Evolutionary conservation across 2,329 filamentous ascomycete genomes (phyloP), one percentile per base, ranked within the genome.

Genomic region (Mollisiaceae sp.): DNA sequence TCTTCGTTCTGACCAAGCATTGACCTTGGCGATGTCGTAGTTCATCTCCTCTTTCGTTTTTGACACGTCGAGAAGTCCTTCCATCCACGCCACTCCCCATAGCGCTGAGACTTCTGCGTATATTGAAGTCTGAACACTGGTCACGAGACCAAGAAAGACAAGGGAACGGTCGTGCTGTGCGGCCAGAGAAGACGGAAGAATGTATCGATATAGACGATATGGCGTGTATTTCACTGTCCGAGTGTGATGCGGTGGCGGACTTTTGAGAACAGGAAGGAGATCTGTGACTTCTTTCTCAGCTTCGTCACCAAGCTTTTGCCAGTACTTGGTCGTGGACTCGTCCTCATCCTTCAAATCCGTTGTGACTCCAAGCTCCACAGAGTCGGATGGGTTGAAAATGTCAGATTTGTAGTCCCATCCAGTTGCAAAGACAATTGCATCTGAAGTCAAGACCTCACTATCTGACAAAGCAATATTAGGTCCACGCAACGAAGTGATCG

Each of bases 1-100:
- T 24, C 64, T 45, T 6, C 64, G 54, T 18, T 60, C 63, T 39
- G 50, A 50, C 67, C 67, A 69, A 36, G 61, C 60, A 38, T 63
- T 67, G 4, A 61, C 47, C 39, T 58, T 61, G 0, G 65, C 67
- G 22, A 69, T 69, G 2, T 65, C 67, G 32, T 67, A 62, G 22
- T 67, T 62, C 55, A 69, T 65, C 32, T 63, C 59, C 22, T 56
- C 55, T 36, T 65, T 65, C 11, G 52, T 62, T 43, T 60, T 63
- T 20, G 54, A 41, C 18, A 66, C 38, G 47, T 62, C 54, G 0
- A 67, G 47, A 8, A 64, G 50, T 9, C 54, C 60, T 62, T 66
- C 65, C 63, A 66, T 65, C 63, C 56, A 69, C 6, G 60, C 43
- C 0, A 69, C 45, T 9, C 61, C 60, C 68, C 66, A 68, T 11